Base-by-base conservation (phyloP, 768 basidiomycete genomes). In the Piloderma croceum region DNA sequence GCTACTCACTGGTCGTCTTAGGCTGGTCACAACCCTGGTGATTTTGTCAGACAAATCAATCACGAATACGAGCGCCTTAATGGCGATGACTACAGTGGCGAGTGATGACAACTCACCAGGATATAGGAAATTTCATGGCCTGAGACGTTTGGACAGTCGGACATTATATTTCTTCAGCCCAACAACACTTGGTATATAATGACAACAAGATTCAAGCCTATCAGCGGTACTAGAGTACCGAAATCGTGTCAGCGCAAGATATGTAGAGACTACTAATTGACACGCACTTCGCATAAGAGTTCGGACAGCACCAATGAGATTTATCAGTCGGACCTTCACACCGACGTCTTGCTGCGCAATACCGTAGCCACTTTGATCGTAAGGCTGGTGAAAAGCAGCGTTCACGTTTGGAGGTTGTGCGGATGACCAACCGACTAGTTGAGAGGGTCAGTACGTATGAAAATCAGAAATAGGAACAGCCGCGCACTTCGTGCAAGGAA, bases 261-360 rank as follows among this genome's bases (percentile, higher is more conserved):
- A 41, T 20, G 24, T 38, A 34, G 25, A 51, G 49, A 42, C 49
- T 9, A 15, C 9, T 15, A 15, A 29, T 29, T 9, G 27, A 15
- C 24, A 80, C 93, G 70, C 60, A 99, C 94, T 91, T 62, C 94
- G 80, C 89, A 98, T 90, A 53, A 99, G 73, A 34, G 94, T 98
- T 65, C 94, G 74, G 45, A 97, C 91, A 25, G 94, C 94, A 52
- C 86, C 79, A 47, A 97, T 96, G 53, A 99, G 78, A 67, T 89
- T 88, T 59, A 98, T 79, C 45, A 97, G 61, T 54, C 89, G 78
- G 46, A 78, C 76, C 67, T 97, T 97, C 46, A 97, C 65, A 15
- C 86, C 74, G 34, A 78, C 68, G 18, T 90, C 83, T 24, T 53
- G 67, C 43, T 70, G 73, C 41, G 67, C 72, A 25, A 54, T 67